Conservation (phyloP, 768 basidiomycete species). For the Phanerochaete carnosa region DNA sequence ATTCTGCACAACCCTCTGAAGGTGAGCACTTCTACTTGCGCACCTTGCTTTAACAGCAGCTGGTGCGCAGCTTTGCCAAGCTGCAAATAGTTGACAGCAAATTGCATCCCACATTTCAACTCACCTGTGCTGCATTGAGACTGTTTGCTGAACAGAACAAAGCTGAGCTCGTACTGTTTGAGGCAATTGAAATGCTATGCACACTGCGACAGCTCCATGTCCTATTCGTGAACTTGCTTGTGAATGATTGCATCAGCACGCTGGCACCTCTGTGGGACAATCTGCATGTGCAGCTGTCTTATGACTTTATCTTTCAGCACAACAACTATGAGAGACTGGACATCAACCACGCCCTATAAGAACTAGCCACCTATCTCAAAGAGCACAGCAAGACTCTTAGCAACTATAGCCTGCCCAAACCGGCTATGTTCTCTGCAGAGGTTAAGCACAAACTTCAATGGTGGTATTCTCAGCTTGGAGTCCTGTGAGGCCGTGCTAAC, state of each 20-base stretch:
- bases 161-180: slow-evolving; percentile 28
- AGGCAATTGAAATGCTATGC: slow-evolving; percentile 29
- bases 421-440: slow-evolving; percentile 20
- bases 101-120: slow-evolving; percentile 16
- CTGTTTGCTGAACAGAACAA: slow-evolving; percentile 24
- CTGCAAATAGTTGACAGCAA: slow-evolving; percentile 4
- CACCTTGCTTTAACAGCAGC: slow-evolving; percentile 20
- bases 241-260: slow-evolving; percentile 28
- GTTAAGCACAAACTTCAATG: slow-evolving; percentile 15
- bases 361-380: slow-evolving; percentile 19
- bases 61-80: slow-evolving; percentile 15
- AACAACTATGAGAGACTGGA: slow-evolving; percentile 17
- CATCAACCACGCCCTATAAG: slow-evolving; percentile 21
- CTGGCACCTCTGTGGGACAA: slow-evolving; percentile 27
- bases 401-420: slow-evolving; percentile 29
- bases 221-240: slow-evolving; percentile 36
- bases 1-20: slow-evolving; percentile 22
- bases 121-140: slow-evolving; percentile 13
- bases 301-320: slow-evolving; percentile 20
- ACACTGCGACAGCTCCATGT: slow-evolving; percentile 36
- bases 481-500: slow-evolving; percentile 10
- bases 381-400: slow-evolving; percentile 25
- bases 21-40: slow-evolving; percentile 36
- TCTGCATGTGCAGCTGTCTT: slow-evolving; percentile 20
- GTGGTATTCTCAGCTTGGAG: slow-evolving; percentile 17